These are phyloP conservation scores for Fusarium mundagurra DNA, from an alignment of 2,329 filamentous ascomycete genomes.

Conservation along the genomic window DNA sequence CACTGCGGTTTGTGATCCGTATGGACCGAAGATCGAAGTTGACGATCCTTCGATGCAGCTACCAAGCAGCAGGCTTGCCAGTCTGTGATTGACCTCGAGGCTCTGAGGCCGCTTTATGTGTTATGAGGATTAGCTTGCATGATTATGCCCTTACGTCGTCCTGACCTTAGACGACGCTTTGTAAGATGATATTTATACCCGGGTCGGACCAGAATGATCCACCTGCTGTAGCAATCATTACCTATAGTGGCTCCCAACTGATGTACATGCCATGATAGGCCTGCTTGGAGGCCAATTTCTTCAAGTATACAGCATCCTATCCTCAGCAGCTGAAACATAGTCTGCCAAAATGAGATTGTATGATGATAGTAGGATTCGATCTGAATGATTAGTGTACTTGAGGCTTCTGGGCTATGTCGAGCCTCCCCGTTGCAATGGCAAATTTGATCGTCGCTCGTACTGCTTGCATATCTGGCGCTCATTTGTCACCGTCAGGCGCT, in stretches of 20 bases:
- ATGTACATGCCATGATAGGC: background rate
- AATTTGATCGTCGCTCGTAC: background rate
- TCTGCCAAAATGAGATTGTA: background rate
- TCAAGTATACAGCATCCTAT: background rate
- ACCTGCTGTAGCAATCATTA: background rate
- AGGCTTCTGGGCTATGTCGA: background rate
- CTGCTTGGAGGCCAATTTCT: background rate
- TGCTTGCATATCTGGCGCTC: background rate
- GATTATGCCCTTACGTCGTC: too few relatives aligned
- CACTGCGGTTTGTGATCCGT: too few relatives aligned
- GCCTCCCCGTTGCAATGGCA: background rate
- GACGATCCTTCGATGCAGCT: too few relatives aligned
- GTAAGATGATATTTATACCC: too few relatives aligned
- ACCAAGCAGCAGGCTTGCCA: too few relatives aligned
- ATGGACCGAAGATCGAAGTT: too few relatives aligned
- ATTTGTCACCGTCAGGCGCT: background rate
- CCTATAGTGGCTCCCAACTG: background rate
- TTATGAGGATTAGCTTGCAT: too few relatives aligned
- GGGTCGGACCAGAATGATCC: background rate
- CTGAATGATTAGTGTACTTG: background rate
- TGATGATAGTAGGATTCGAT: background rate
- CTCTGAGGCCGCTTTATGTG: too few relatives aligned
- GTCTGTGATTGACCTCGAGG: too few relatives aligned
- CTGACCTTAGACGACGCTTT: too few relatives aligned
- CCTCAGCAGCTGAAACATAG: background rate